Evolutionary conservation across 345 rosid species (phyloP).

Genomic region (Cardiospermum halicacabum): DNA sequence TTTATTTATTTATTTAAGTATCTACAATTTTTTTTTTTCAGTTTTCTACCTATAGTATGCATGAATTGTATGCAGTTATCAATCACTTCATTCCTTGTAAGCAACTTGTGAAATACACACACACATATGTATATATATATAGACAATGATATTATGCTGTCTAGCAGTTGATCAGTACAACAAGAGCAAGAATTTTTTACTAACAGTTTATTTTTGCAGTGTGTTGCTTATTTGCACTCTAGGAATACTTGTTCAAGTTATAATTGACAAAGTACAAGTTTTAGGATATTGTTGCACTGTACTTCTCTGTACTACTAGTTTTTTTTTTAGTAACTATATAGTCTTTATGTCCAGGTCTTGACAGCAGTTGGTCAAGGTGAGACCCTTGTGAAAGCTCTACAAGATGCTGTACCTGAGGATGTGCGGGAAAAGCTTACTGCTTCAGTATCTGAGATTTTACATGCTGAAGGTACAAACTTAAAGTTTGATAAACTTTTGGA

Average conservation of each 20-base stretch:
- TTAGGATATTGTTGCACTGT: background rate
- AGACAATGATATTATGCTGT: background rate
- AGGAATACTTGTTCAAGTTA: constrained; percentile 4
- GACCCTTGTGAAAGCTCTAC: constrained; percentile 71
- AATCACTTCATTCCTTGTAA: background rate
- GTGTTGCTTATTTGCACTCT: background rate
- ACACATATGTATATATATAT: background rate
- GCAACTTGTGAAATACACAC: background rate
- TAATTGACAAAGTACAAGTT: background rate
- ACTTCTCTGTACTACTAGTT: constrained; percentile 14
- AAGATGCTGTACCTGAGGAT: constrained; percentile 93
- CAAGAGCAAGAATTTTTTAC: background rate
- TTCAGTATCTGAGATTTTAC: constrained; percentile 59
- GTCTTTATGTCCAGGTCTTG: constrained; percentile 58
- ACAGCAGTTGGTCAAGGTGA: constrained; percentile 87
- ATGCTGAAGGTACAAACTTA: constrained; percentile 43
- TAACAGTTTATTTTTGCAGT: background rate
- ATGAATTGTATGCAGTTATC: background rate
- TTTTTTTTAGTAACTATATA: constrained; percentile 17
- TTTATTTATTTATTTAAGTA: too few species aligned
- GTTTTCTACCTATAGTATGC: too few species aligned
- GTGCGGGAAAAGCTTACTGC: constrained; percentile 77
- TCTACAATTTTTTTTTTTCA: too few species aligned
- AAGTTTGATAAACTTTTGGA: constrained; percentile 42
- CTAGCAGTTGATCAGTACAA: background rate